phyloP scores from a whole-genome alignment of 2,329 filamentous ascomycete species.

The Phialocephala sp. region DNA sequence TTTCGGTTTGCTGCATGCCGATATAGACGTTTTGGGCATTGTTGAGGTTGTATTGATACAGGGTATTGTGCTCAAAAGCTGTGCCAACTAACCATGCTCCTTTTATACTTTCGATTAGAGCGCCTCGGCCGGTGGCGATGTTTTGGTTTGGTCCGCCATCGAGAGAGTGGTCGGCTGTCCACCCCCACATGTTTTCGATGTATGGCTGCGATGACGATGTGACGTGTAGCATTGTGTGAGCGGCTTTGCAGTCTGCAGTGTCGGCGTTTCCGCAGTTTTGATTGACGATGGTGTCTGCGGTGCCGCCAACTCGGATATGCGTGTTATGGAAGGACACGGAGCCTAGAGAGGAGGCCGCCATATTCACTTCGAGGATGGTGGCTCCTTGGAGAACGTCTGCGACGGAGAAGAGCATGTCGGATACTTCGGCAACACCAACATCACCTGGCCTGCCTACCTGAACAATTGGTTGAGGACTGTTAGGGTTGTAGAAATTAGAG shows the following conservation, averaged over 20 bases:
- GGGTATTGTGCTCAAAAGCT: slow-evolving; percentile 54
- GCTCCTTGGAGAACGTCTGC: slow-evolving; percentile 44
- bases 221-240: neutral
- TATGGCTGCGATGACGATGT: slow-evolving; percentile 42
- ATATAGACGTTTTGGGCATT: slow-evolving; percentile 23
- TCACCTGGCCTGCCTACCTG: slow-evolving; percentile 59
- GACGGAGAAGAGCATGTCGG: slow-evolving; percentile 59
- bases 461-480: slow-evolving; percentile 53
- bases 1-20: slow-evolving; percentile 28
- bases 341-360: neutral
- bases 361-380: slow-evolving; percentile 57
- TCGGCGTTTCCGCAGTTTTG: slow-evolving; percentile 48
- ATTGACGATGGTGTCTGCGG: slow-evolving; percentile 39
- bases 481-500: slow-evolving; percentile 48
- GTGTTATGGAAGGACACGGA: slow-evolving; percentile 22
- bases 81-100: slow-evolving; percentile 59
- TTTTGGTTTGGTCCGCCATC: slow-evolving; percentile 41
- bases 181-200: slow-evolving; percentile 54
- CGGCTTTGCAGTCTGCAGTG: slow-evolving; percentile 50
- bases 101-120: slow-evolving; percentile 52
- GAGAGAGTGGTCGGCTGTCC: slow-evolving; percentile 49
- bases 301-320: slow-evolving; percentile 48
- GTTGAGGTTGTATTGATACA: slow-evolving; percentile 37
- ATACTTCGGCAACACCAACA: slow-evolving; percentile 63
- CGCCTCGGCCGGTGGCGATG: slow-evolving; percentile 53